Base-by-base conservation (phyloP, 2,329 filamentous ascomycete genomes). In the Camptophora hylomeconis region DNA sequence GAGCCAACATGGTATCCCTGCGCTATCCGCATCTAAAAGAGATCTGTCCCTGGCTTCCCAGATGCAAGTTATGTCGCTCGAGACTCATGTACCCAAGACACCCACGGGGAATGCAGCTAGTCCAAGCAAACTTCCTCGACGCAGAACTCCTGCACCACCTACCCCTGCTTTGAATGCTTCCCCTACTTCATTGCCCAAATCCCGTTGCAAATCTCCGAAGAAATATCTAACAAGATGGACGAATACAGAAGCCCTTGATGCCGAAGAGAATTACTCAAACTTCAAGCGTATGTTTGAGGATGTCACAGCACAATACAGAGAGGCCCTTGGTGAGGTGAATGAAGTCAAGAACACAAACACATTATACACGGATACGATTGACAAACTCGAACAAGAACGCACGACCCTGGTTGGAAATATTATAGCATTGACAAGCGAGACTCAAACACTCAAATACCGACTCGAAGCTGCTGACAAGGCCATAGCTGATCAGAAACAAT, bases 171-270 rank as follows among this genome's bases (percentile, higher is more conserved):
- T 50, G 49, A 33, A 65, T 35, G 37, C 35, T 31, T 33, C 37
- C 42, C 46, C 32, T 33, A 37, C 25, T 37, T 30, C 42, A 41
- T 58, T 60, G 35, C 55, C 41, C 19, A 45, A 38, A 28, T 24
- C 28, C 11, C 42, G 33, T 31, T 38, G 35, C 20, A 50, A 41
- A 35, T 40, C 45, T 35, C 41, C 35, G 42, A 50, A 15, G 16
- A 12, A 50, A 2, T 86, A 67, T 61, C 62, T 87, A 46, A 76
- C 68, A 41, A 79, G 75, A 60, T 60, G 75, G 63, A 82, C 84
- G 74, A 77, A 81, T 66, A 58, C 55, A 56, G 60, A 68, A 81
- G 79, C 69, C 46, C 87, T 78, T 68, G 83, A 94, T 51, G 73
- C 84, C 41, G 76, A 84, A 44, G 71, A 71, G 37, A 73, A 77